These are phyloP conservation scores for Pseudogymnoascus sp. DNA, from an alignment of 2,329 filamentous ascomycete genomes.

Conservation along the genomic window DNA sequence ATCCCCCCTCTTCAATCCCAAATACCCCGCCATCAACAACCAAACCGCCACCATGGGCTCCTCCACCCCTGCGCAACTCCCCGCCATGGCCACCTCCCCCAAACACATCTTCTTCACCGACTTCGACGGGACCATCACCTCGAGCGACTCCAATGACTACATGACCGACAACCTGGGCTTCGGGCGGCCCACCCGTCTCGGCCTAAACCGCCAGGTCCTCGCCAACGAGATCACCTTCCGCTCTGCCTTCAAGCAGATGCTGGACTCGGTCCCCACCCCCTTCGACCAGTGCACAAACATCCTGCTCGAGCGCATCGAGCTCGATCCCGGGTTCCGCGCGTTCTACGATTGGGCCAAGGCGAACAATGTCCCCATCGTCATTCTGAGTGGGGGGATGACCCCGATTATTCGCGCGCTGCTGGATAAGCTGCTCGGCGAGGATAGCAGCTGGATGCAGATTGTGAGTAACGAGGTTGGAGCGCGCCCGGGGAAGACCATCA, in stretches of 20 bases:
- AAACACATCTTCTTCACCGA: constrained; percentile 98
- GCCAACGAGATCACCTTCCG: constrained; percentile 64
- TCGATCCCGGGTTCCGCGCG: constrained; percentile 80
- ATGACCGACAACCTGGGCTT: constrained; percentile 90
- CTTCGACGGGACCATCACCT: constrained; percentile 93
- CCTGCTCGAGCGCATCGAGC: constrained; percentile 71
- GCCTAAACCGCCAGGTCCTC: constrained; percentile 71
- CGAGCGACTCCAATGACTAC: constrained; percentile 55
- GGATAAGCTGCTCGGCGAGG: constrained; percentile 66
- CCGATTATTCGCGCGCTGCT: constrained; percentile 83
- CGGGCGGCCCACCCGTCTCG: constrained; percentile 59
- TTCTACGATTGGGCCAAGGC: constrained; percentile 77
- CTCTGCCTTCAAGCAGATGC: constrained; percentile 84
- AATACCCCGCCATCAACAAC: constrained; percentile 8
- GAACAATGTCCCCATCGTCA: constrained; percentile 84
- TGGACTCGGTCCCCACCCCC: constrained; percentile 74
- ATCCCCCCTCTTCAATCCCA: not conserved
- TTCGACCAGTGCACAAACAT: constrained; percentile 74
- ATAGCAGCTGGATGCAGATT: constrained; percentile 72
- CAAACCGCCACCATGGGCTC: constrained; percentile 21
- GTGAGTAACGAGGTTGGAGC: constrained; percentile 74
- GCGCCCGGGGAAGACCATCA: constrained; percentile 61
- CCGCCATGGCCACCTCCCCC: constrained; percentile 58
- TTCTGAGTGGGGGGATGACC: constrained; percentile 86
- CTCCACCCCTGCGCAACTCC: constrained; percentile 34